Evolutionary conservation across 192 early-diverging fungal genomes (phyloP).

Genomic region (Martensiomyces pterosporus): DNA sequence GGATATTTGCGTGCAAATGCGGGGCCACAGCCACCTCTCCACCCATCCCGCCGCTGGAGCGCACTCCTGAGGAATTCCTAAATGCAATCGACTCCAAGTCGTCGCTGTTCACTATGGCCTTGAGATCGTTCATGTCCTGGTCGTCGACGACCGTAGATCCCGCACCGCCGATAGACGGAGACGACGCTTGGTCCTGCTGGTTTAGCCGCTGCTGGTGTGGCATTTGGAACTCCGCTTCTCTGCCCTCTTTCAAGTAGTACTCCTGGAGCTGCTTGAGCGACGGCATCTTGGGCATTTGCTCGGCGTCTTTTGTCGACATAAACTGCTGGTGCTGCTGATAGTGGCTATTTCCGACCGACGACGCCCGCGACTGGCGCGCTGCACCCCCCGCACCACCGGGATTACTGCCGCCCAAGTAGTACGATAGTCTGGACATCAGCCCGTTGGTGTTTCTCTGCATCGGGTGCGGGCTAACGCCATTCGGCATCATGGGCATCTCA

Average conservation of each 20-base stretch:
- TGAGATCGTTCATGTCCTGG: constrained; percentile 28
- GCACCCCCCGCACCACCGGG: background rate
- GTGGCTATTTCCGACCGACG: background rate
- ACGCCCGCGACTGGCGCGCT: background rate
- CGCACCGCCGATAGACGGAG: constrained; percentile 6
- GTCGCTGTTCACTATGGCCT: constrained; percentile 27
- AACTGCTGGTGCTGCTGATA: too few relatives aligned
- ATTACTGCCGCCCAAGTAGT: constrained; percentile 24
- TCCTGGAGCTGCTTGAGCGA: constrained; percentile 50
- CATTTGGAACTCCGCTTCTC: background rate
- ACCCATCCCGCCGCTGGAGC: too few relatives aligned
- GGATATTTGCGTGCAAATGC: constrained; percentile 34
- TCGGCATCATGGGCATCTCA: constrained; percentile 8
- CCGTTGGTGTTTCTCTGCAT: background rate
- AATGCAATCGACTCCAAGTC: constrained; percentile 29
- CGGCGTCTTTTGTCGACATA: constrained; percentile 1
- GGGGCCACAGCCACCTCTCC: constrained; percentile 3
- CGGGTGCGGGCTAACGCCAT: constrained; percentile 1
- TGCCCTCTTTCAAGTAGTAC: constrained; percentile 37
- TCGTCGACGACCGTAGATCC: constrained; percentile 21
- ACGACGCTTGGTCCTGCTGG: constrained; percentile 2
- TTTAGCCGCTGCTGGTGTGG: background rate
- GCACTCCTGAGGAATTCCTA: background rate
- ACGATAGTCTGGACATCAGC: constrained; percentile 36
- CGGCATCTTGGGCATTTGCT: constrained; percentile 21